Evolutionary conservation across 768 basidiomycete genomes (phyloP).

Genomic region (Boletus reticulatus): DNA sequence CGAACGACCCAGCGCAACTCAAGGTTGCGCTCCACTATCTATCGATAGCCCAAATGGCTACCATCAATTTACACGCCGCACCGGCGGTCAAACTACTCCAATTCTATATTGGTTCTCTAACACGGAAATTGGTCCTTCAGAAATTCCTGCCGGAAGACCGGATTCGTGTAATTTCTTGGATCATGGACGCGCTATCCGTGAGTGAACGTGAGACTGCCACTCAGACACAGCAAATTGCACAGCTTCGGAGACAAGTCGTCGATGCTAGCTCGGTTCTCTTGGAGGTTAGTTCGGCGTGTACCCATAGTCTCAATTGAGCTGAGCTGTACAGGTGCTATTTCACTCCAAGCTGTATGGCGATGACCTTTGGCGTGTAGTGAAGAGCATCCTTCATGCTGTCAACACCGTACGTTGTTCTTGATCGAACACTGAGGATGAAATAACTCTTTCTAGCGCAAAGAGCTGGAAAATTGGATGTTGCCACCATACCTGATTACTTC

Average conservation of each 20-base stretch:
- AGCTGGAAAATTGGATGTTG: conserved; percentile 40
- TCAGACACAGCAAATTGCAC: conserved; percentile 27
- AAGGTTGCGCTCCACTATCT: conserved; percentile 42
- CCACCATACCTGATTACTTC: conserved; percentile 39
- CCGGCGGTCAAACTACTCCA: conserved; percentile 47
- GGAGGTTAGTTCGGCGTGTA: conserved; percentile 32
- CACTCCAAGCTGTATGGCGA: conserved; percentile 25
- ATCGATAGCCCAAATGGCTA: conserved; percentile 44
- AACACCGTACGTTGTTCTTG: conserved; percentile 23
- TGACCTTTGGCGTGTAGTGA: conserved; percentile 25
- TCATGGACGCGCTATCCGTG: conserved; percentile 43
- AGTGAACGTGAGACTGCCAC: conserved; percentile 32
- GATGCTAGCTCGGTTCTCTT: conserved; percentile 51
- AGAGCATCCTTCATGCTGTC: conserved; percentile 19
- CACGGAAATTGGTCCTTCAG: conserved; percentile 46
- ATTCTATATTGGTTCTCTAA: conserved; percentile 47
- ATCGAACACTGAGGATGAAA: conserved; percentile 11
- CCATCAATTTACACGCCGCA: conserved; percentile 40
- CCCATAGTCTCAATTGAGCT: conserved; percentile 1
- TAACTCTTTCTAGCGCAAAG: conserved; percentile 42
- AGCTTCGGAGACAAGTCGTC: conserved; percentile 45
- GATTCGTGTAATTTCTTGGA: conserved; percentile 42
- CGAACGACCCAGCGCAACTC: conserved; percentile 32
- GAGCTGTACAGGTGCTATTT: conserved; percentile 14
- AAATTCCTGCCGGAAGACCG: conserved; percentile 44